Evolutionary conservation across 257 asterid species (phyloP).

Genomic region (Osmanthus fragrans): DNA sequence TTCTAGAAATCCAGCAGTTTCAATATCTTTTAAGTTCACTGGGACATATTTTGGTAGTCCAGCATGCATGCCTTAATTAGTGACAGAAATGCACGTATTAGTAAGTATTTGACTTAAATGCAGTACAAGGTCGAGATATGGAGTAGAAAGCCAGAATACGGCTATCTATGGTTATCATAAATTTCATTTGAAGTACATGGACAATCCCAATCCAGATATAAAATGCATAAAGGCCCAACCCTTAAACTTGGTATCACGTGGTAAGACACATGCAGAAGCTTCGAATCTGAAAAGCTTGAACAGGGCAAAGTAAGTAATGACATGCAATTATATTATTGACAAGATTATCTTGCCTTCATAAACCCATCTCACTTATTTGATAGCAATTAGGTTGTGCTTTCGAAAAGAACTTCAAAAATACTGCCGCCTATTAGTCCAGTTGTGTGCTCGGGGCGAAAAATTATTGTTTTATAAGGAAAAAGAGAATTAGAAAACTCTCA

Average conservation of each 20-base stretch:
- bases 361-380: neutral
- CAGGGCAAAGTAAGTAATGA: neutral
- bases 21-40: conserved; percentile 81
- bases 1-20: conserved; percentile 75
- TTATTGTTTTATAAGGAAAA: too few relatives aligned
- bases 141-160: neutral
- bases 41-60: conserved; percentile 93
- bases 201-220: neutral
- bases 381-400: neutral
- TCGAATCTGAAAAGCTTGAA: neutral
- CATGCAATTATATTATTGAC: neutral
- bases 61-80: conserved; percentile 73
- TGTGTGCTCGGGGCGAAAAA: neutral
- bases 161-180: neutral
- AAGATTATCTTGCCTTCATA: too few relatives aligned
- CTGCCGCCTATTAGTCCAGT: neutral
- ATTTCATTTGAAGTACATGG: neutral
- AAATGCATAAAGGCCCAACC: neutral
- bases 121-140: neutral
- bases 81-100: conserved; percentile 10
- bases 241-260: neutral
- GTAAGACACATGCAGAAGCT: neutral
- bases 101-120: neutral
- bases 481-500: neutral
- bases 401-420: neutral